A percentile compares a stretch with the other conserved stretches of the same genome.
These are phyloP conservation scores for Microbotryum violaceum DNA, from an alignment of 1,284 basidiomycete genomes.

Conservation along the genomic window DNA sequence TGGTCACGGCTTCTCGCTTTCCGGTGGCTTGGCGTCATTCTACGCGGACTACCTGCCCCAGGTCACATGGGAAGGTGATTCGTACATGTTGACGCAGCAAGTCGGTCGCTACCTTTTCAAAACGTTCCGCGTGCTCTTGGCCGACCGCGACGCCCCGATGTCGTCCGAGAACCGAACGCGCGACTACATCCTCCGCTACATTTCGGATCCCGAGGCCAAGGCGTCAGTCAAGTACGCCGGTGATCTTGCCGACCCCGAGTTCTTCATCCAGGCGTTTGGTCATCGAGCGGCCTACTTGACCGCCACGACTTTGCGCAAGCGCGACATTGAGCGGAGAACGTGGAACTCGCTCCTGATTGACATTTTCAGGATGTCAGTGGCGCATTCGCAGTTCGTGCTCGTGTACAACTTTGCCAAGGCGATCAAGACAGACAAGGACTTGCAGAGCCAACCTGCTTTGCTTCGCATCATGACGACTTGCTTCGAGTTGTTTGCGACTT, in stretches of 20 bases:
- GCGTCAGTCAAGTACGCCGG: conserved; percentile 34
- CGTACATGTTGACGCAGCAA: conserved; percentile 44
- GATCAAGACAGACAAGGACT: conserved; percentile 40
- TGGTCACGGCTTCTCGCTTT: conserved; percentile 41
- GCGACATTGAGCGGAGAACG: conserved; percentile 39
- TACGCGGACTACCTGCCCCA: conserved; percentile 34
- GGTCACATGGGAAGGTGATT: conserved; percentile 40
- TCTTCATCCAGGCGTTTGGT: conserved; percentile 42
- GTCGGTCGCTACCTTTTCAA: conserved; percentile 42
- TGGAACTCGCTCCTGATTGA: conserved; percentile 43
- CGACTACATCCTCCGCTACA: conserved; percentile 41
- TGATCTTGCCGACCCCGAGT: conserved; percentile 36
- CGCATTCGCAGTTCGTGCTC: conserved; percentile 37
- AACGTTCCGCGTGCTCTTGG: conserved; percentile 26
- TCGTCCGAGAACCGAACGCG: conserved; percentile 35
- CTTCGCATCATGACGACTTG: conserved; percentile 40
- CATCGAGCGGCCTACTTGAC: conserved; percentile 42
- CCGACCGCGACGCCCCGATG: conserved; percentile 21
- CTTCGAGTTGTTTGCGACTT: conserved; percentile 35
- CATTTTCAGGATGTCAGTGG: conserved; percentile 35
- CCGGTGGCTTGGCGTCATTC: conserved; percentile 31
- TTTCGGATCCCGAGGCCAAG: conserved; percentile 37
- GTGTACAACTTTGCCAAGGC: conserved; percentile 43
- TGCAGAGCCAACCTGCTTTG: conserved; percentile 40
- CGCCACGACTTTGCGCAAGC: conserved; percentile 40